Evolutionary conservation across 1,284 basidiomycete genomes (phyloP), one percentile per base, ranked within the genome.

Genomic region (Golubevia sp.): DNA sequence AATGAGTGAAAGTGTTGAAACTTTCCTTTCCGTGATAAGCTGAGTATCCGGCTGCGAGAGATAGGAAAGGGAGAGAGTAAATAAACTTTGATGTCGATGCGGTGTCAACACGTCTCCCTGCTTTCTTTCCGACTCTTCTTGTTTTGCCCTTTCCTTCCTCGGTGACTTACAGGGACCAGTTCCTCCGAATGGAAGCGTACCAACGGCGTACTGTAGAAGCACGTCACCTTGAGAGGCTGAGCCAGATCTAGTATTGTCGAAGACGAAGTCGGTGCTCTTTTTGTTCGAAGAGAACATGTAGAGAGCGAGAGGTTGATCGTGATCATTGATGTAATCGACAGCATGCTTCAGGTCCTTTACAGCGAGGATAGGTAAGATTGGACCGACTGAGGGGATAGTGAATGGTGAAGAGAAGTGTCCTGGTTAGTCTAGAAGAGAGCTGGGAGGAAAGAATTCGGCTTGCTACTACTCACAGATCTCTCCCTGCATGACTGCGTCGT

Each of bases 291-390:
- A 86, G 85, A 93, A 94, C 34, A 92, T 88, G 73, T 94, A 93
- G 11, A 93, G 84, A 0, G 89, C 88, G 5, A 94, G 87, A 2
- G 92, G 91, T 68, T 92, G 89, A 61, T 91, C 91, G 53, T 90
- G 70, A 34, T 69, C 65, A 66, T 83, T 83, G 68, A 83, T 76
- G 30, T 79, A 80, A 38, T 79, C 64, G 49, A 82, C 68, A 0
- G 76, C 79, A 0, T 63, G 65, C 53, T 74, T 60, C 48, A 78
- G 59, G 49, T 70, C 60, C 59, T 88, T 88, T 20, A 94, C 89
- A 0, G 91, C 88, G 0, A 96, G 86, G 58, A 97, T 87, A 4
- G 92, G 90, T 21, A 96, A 85, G 5, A 91, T 79, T 0, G 91
- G 90, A 0, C 90, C 91, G 77, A 92, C 88, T 88, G 66, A 7